Evolutionary conservation across 345 rosid genomes (phyloP).

Genomic region (Brassica napus): Da-Ae NC_063445.1:24366501-24367000

Average conservation of each 20-base stretch:
- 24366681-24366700: neutral
- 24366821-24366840: neutral
- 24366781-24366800: neutral
- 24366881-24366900: neutral
- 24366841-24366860: neutral
- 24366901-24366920: no score
- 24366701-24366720: neutral
- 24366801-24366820: neutral
- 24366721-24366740: neutral
- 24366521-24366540: neutral
- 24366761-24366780: neutral
- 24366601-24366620: neutral
- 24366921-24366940: neutral
- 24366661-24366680: neutral
- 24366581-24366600: no score
- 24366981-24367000: neutral
- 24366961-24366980: neutral
- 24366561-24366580: slow-evolving; percentile 42
- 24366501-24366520: neutral
- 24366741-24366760: neutral
- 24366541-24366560: slow-evolving; percentile 47
- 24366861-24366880: neutral
- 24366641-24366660: neutral
- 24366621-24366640: neutral
- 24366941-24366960: neutral